Percentiles rank a stretch among this genome's conserved stretches.
Conservation (phyloP, 495 filamentous ascomycete genomes). For the Aspergillus steynii region DNA sequence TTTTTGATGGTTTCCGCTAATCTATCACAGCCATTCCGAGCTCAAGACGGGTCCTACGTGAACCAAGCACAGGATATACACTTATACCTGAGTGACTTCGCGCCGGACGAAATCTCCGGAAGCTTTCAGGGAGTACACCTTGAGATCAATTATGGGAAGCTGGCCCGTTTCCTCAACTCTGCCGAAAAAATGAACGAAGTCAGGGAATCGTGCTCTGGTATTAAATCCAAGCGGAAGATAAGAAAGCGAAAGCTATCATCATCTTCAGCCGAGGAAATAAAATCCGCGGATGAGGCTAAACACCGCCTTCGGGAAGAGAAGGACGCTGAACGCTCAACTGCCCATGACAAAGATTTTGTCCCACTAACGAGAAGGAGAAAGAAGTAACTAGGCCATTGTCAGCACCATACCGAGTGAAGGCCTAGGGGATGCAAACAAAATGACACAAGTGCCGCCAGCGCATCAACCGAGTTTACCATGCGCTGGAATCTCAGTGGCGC, state of each 20-base stretch:
- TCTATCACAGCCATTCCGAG: neutral
- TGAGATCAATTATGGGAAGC: neutral
- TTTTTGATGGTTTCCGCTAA: neutral
- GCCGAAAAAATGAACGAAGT: neutral
- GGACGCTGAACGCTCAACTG: no score
- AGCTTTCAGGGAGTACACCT: neutral
- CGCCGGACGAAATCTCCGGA: neutral
- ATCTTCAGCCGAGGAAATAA: neutral
- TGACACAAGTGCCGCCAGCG: no score
- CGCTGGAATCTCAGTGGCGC: no score
- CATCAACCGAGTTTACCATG: no score
- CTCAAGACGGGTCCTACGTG: neutral
- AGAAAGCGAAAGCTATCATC: neutral
- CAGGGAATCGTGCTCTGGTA: neutral
- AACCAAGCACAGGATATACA: neutral
- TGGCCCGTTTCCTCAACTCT: neutral
- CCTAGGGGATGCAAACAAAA: no score
- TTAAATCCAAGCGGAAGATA: neutral
- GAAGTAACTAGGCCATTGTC: no score
- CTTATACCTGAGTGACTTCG: neutral
- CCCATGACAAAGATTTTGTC: no score
- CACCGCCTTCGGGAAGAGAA: neutral
- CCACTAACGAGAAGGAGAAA: no score
- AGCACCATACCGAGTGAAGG: no score
- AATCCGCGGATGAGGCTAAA: no score